Percentiles rank a stretch among this genome's conserved stretches.
These are phyloP conservation scores for Dothideomycetes sp. DNA, from an alignment of 2,329 filamentous ascomycete genomes.

Conservation along the genomic window DNA sequence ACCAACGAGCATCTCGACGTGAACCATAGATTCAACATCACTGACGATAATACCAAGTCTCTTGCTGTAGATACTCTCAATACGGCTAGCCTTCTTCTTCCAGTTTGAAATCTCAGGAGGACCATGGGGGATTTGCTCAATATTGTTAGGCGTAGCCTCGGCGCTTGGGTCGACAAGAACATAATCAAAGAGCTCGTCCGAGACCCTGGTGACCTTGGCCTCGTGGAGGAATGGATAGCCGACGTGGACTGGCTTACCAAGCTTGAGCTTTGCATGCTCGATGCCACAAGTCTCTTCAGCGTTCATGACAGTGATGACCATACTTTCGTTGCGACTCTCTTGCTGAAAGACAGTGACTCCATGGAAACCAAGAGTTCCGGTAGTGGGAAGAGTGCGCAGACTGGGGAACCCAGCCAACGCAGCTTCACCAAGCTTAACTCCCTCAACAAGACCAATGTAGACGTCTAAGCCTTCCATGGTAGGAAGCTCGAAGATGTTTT, in stretches of 20 bases:
- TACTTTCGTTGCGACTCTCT: conserved; percentile 92
- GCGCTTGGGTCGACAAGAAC: conserved; percentile 50
- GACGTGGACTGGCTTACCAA: conserved; percentile 80
- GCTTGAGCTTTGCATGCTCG: conserved; percentile 64
- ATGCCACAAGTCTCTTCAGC: conserved; percentile 62
- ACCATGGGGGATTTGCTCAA: conserved; percentile 61
- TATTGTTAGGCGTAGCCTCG: conserved; percentile 34
- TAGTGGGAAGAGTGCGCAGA: conserved; percentile 75
- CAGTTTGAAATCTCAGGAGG: conserved; percentile 72
- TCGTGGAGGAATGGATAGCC: conserved; percentile 95
- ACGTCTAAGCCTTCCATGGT: conserved; percentile 83
- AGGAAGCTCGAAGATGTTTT: conserved; percentile 93
- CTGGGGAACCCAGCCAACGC: conserved; percentile 93
- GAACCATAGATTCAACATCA: conserved; percentile 75
- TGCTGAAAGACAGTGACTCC: conserved; percentile 92
- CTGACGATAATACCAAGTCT: conserved; percentile 81
- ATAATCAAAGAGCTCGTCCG: conserved; percentile 90
- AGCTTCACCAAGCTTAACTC: conserved; percentile 68
- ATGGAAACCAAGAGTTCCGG: conserved; percentile 72
- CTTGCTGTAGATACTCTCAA: conserved; percentile 84
- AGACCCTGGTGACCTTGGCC: conserved; percentile 78
- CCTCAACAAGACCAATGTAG: conserved; percentile 72
- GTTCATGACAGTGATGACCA: conserved; percentile 76
- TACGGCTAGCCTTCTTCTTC: conserved; percentile 70
- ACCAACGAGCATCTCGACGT: conserved; percentile 90